A percentile compares a stretch with the other conserved stretches of the same genome.
Evolutionary conservation across 441 rosid species (phyloP).

Genomic region (Capsella rubella): DNA sequence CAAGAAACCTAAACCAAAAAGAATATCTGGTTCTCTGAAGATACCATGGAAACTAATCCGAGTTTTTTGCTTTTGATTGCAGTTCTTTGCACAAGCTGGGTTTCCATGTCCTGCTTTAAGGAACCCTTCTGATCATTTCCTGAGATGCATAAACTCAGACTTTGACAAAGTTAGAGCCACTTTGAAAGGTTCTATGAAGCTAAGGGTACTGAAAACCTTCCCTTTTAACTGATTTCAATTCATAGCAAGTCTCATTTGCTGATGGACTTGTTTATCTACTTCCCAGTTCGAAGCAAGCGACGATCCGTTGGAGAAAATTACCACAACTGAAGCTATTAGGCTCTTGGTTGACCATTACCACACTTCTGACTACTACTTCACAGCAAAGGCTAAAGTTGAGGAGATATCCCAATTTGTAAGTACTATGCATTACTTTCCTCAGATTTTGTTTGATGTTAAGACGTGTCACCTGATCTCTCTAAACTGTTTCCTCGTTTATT

Average conservation of each 20-base stretch:
- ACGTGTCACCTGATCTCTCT: constrained; percentile 16
- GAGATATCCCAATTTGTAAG: constrained; percentile 94
- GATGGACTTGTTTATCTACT: constrained; percentile 34
- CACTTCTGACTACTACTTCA: constrained; percentile 65
- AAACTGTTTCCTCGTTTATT: background rate
- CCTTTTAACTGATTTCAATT: constrained; percentile 6
- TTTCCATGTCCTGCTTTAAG: constrained; percentile 72
- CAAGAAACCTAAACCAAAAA: constrained; percentile 32
- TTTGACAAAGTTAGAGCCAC: constrained; percentile 96
- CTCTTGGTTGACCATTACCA: constrained; percentile 64
- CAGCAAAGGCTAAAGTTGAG: constrained; percentile 74
- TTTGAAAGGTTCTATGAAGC: constrained; percentile 89
- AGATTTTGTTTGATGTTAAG: constrained; percentile 5
- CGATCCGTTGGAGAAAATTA: constrained; percentile 87
- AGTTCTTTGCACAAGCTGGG: constrained; percentile 97
- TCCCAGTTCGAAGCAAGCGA: constrained; percentile 75
- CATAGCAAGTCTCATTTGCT: background rate
- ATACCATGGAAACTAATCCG: background rate
- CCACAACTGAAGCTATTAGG: constrained; percentile 90
- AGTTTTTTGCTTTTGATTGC: constrained; percentile 25
- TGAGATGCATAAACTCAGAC: constrained; percentile 79
- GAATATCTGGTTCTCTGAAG: constrained; percentile 1
- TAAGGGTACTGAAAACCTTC: constrained; percentile 56
- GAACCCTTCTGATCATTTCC: constrained; percentile 76
- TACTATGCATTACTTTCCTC: constrained; percentile 19